A percentile compares a stretch with the other conserved stretches of the same genome.
Evolutionary conservation across 2,329 filamentous ascomycete genomes (phyloP).

Genomic region (Verticillium tricorpus): DNA sequence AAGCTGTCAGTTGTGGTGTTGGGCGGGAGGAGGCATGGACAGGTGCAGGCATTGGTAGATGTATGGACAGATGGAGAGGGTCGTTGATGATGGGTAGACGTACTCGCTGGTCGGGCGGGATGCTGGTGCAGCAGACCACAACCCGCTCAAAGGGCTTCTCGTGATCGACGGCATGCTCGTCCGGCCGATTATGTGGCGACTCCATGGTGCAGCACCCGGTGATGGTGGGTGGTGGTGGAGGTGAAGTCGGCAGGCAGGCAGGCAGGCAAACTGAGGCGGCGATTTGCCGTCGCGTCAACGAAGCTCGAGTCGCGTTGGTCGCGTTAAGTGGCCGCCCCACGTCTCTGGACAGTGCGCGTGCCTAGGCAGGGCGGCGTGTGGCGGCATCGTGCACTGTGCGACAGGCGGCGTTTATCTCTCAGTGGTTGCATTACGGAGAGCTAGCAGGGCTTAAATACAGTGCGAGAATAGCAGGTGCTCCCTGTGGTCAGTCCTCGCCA

Average conservation of each 20-base stretch:
- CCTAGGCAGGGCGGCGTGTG: no score
- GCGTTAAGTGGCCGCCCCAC: not conserved
- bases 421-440: not conserved
- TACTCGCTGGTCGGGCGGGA: conserved; percentile 28
- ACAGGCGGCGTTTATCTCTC: no score
- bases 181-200: not conserved
- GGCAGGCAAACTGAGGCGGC: not conserved
- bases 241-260: not conserved
- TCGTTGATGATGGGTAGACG: not conserved
- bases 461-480: not conserved
- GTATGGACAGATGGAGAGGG: not conserved
- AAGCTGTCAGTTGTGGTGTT: not conserved
- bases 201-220: not conserved
- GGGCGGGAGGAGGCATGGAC: not conserved
- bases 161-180: conserved; percentile 39
- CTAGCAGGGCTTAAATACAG: not conserved
- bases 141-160: conserved; percentile 64
- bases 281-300: not conserved
- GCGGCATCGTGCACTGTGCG: not conserved
- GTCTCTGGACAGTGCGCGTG: not conserved
- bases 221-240: not conserved
- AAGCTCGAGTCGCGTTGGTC: not conserved
- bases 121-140: conserved; percentile 83
- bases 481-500: not conserved
- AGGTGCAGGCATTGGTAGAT: not conserved